Evolutionary conservation across 1,284 basidiomycete genomes (phyloP).

Genomic region (Fomitiporia mediterranea): DNA sequence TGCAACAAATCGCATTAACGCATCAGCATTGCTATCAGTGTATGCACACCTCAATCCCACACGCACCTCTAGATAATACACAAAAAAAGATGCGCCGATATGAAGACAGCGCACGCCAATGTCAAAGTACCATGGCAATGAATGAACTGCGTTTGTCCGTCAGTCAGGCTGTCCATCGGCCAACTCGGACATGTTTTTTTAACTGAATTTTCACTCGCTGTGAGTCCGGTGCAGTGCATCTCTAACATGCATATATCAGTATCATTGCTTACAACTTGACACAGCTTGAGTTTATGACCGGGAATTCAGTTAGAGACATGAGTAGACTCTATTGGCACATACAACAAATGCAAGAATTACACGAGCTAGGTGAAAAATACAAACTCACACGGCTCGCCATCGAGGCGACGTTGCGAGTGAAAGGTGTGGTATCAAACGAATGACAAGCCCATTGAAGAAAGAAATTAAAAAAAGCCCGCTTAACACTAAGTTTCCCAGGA

Average conservation of each 20-base stretch:
- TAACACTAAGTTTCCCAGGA: not conserved
- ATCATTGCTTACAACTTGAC: too few relatives aligned
- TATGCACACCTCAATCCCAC: too few relatives aligned
- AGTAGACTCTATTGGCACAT: not conserved
- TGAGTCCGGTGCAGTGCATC: too few relatives aligned
- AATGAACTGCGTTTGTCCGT: not conserved
- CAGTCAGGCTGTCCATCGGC: not conserved
- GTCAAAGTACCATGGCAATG: too few relatives aligned
- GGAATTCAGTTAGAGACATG: not conserved
- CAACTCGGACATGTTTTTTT: not conserved
- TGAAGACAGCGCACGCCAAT: too few relatives aligned
- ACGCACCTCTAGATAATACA: too few relatives aligned
- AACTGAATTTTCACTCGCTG: too few relatives aligned
- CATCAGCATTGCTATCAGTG: too few relatives aligned
- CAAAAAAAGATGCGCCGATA: too few relatives aligned
- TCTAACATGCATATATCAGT: too few relatives aligned
- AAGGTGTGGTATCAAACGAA: not conserved
- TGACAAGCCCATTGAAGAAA: too few relatives aligned
- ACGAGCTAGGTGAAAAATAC: not conserved
- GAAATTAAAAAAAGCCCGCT: not conserved
- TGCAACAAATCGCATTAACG: too few relatives aligned
- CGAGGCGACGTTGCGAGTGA: not conserved
- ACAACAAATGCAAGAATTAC: not conserved
- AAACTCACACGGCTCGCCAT: not conserved
- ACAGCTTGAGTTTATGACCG: not conserved